Conservation (phyloP, 2,329 filamentous ascomycete genomes). For the Aspergillus alliaceus region DNA sequence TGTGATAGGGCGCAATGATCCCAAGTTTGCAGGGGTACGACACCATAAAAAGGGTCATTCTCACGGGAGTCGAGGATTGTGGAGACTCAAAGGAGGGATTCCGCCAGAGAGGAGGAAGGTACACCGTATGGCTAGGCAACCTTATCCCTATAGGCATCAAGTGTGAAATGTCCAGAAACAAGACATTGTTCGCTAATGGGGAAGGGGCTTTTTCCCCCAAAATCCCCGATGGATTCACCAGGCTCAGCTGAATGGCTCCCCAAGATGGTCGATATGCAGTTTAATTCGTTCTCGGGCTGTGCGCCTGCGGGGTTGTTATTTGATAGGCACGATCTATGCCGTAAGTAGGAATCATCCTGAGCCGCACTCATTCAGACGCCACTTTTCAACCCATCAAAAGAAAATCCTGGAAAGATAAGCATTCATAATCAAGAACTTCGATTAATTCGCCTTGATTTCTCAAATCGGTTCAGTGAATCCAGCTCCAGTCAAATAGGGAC, state of each 20-base stretch:
- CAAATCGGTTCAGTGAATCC: not conserved
- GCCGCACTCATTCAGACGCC: not conserved
- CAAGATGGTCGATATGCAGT: not conserved
- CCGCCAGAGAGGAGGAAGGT: not conserved
- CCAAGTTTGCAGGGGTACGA: slow-evolving; percentile 7
- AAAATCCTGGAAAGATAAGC: slow-evolving; percentile 1
- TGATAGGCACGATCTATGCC: slow-evolving; percentile 12
- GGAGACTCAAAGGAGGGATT: slow-evolving; percentile 4
- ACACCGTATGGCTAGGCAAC: not conserved
- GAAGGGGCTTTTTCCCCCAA: not conserved
- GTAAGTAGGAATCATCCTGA: slow-evolving; percentile 5
- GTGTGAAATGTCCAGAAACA: not conserved
- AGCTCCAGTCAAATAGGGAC: not conserved
- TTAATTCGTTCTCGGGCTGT: slow-evolving; percentile 14
- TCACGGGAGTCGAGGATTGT: not conserved
- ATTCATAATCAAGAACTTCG: not conserved
- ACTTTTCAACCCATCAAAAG: not conserved
- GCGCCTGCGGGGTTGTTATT: slow-evolving; percentile 10
- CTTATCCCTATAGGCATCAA: not conserved
- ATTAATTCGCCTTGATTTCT: not conserved
- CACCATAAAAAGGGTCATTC: slow-evolving; percentile 8
- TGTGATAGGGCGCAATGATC: slow-evolving; percentile 14
- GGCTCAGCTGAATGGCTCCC: slow-evolving; percentile 16
- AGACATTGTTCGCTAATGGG: not conserved
- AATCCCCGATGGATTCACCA: slow-evolving; percentile 8